Percentiles rank a stretch among this genome's conserved stretches.
Conservation (phyloP, 352 stramenopile genomes). For the Phytophthora pisi region DNA sequence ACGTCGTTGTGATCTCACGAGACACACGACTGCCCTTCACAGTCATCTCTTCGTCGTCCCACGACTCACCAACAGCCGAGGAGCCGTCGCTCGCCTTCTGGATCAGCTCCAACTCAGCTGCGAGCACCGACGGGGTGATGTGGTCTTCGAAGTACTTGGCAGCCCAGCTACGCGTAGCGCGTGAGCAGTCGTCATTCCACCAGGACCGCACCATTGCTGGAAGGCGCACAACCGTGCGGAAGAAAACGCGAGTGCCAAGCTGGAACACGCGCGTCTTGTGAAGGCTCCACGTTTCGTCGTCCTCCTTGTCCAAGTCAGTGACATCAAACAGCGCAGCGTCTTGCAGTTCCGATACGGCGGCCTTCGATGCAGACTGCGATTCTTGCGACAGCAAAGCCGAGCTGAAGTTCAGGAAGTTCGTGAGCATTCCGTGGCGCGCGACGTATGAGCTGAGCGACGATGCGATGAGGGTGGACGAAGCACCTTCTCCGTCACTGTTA, state of each 20-base stretch:
- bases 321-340: conserved; percentile 59
- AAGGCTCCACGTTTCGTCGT: conserved; percentile 38
- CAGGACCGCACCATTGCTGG: conserved; percentile 89
- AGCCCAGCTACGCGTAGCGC: conserved; percentile 81
- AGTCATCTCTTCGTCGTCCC: conserved; percentile 83
- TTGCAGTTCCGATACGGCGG: conserved; percentile 39
- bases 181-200: conserved; percentile 91
- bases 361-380: conserved; percentile 34
- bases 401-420: conserved; percentile 67
- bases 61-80: conserved; percentile 38
- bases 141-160: conserved; percentile 90
- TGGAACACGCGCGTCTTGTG: conserved; percentile 53
- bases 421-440: conserved; percentile 58
- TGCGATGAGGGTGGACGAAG: conserved; percentile 51
- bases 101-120: conserved; percentile 81
- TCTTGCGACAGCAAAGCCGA: conserved; percentile 73
- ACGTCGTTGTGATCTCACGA: conserved; percentile 90
- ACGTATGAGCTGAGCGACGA: conserved; percentile 81
- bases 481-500: conserved; percentile 15
- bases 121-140: conserved; percentile 81
- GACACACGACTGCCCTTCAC: conserved; percentile 89
- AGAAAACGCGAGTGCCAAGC: conserved; percentile 74
- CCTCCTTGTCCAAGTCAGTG: conserved; percentile 39
- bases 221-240: conserved; percentile 80
- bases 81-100: conserved; percentile 55